Evolutionary conservation across 306 rosid genomes (phyloP), one percentile per base, ranked within the genome.

Genomic region (Dicorynia guianensis): DNA sequence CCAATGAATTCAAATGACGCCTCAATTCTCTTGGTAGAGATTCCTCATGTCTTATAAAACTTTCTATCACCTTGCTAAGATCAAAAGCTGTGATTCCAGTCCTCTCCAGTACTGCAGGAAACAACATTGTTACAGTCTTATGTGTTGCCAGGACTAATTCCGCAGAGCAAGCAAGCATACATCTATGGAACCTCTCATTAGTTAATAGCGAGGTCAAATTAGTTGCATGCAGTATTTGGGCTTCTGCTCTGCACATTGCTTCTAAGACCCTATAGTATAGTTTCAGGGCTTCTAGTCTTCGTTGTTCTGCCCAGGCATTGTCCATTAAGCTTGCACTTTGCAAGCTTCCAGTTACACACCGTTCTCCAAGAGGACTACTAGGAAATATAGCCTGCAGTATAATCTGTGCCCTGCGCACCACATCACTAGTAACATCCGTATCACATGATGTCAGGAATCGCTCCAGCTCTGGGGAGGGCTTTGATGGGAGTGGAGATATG

Each of bases 1-100:
- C 99, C 92, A 96, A 83, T 11, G 99, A 89, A 86, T 96, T 92
- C 63, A 96, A 74, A 88, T 96, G 98, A 7, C 99, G 89, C 81
- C 96, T 89, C 84, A 96, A 82, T 78, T 96, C 99, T 86, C 99
- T 92, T 0, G 99, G 98, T 67, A 96, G 98, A 75, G 99, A 90
- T 49, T 92, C 99, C 76, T 96, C 99, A 63, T 96, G 97, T 78
- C 99, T 86, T 71, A 96, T 92, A 81, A 96, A 96, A 82, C 99
- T 92, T 78, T 96, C 99, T 10, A 96, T 96, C 87, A 96, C 99
- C 90, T 96, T 96, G 88, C 99, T 92, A 74, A 96, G 98, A 79
- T 96, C 99, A 84, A 96, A 96, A 65, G 99, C 99, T 11, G 98
- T 93, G 63, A 96, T 96, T 65, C 99, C 99, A 52, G 99, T 96